phyloP scores from a whole-genome alignment of 2,329 filamentous ascomycete genomes.

The Boeremia exigua region DNA sequence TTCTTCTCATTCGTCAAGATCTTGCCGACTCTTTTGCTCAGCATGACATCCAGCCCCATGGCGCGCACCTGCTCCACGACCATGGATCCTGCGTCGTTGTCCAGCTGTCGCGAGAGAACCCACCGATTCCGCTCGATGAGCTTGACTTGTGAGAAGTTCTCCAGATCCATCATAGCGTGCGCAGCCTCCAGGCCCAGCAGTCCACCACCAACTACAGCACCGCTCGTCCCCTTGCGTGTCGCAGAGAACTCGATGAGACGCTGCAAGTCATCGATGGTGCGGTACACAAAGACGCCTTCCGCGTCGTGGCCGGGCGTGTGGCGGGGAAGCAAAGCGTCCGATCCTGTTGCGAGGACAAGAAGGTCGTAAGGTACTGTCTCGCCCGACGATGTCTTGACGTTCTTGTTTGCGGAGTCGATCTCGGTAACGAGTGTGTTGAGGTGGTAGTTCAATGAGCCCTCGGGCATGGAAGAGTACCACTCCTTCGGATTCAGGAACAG shows the following conservation, averaged over 20 bases:
- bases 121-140: slow-evolving; percentile 83
- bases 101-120: slow-evolving; percentile 82
- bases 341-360: slow-evolving; percentile 84
- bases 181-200: slow-evolving; percentile 86
- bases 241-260: slow-evolving; percentile 76
- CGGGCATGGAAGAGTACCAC: slow-evolving; percentile 75
- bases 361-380: slow-evolving; percentile 76
- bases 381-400: slow-evolving; percentile 73
- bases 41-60: slow-evolving; percentile 80
- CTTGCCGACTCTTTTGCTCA: slow-evolving; percentile 75
- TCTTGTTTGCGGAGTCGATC: slow-evolving; percentile 69
- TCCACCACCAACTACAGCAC: slow-evolving; percentile 82
- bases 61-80: slow-evolving; percentile 80
- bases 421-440: slow-evolving; percentile 76
- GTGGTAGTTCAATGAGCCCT: slow-evolving; percentile 74
- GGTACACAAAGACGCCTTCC: slow-evolving; percentile 85
- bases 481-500: slow-evolving; percentile 84
- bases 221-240: slow-evolving; percentile 69
- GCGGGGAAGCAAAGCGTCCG: slow-evolving; percentile 75
- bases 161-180: slow-evolving; percentile 88
- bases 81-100: slow-evolving; percentile 79
- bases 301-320: slow-evolving; percentile 80
- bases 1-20: slow-evolving; percentile 73
- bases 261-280: slow-evolving; percentile 82
- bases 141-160: slow-evolving; percentile 74